phyloP scores from a whole-genome alignment of 257 asterid species.

The Plantago ovata region DNA sequence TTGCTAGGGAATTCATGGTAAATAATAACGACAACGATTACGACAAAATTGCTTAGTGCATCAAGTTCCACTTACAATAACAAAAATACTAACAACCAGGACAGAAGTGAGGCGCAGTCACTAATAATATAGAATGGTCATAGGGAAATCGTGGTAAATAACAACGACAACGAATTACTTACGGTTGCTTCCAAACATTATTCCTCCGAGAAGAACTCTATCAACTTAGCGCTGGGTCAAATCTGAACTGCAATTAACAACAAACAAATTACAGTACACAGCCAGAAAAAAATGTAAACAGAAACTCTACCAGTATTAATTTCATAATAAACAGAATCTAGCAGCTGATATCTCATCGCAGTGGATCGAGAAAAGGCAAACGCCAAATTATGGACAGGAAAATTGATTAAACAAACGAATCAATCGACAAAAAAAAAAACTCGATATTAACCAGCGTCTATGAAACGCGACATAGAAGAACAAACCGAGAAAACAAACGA shows the following conservation, averaged over 20 bases:
- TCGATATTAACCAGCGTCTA: constrained; percentile 5
- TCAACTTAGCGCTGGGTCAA: constrained; percentile 15
- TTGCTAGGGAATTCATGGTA: too few species aligned
- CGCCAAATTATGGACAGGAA: background rate
- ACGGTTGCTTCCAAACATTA: constrained; percentile 61
- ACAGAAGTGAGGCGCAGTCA: too few species aligned
- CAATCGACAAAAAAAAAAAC: background rate
- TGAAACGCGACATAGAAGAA: constrained; percentile 4
- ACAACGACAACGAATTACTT: too few species aligned
- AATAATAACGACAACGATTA: too few species aligned
- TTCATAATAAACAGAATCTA: background rate
- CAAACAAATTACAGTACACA: background rate
- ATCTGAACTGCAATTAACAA: constrained; percentile 25
- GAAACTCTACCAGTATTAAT: constrained; percentile 7
- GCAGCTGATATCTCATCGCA: background rate
- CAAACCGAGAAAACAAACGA: background rate
- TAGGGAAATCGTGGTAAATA: too few species aligned
- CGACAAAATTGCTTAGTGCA: background rate
- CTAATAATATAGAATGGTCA: too few species aligned
- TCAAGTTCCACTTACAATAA: too few species aligned
- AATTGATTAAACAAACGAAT: background rate
- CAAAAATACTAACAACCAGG: too few species aligned
- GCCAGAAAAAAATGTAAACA: background rate
- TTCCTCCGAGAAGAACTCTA: constrained; percentile 23
- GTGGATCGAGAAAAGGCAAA: background rate